Base-by-base conservation (phyloP, 495 filamentous ascomycete species). In the Rhypophila decipiens region DNA sequence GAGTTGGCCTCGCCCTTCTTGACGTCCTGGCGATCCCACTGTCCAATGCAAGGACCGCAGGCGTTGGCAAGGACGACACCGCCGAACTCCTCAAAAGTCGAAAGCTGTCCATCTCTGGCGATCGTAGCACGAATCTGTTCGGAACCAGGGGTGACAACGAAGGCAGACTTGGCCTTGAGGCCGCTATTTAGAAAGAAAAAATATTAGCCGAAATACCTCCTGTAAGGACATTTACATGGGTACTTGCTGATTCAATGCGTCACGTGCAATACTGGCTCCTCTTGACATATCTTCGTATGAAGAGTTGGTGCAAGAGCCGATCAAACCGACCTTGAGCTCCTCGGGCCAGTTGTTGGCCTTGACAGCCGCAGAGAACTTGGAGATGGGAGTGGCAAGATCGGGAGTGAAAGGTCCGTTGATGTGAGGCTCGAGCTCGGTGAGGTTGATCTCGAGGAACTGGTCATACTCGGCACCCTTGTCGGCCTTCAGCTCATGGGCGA, bases 321-420 rank as follows among this genome's bases (percentile, higher is more conserved):
- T 91, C 40, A 91, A 69, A 64, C 94, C 94, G 57, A 95, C 94
- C 79, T 96, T 96, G 57, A 98, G 74, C 68, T 97, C 91, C 68
- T 95, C 84, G 34, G 93, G 93, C 93, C 93, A 98, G 69, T 84
- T 84, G 72, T 98, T 96, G 56, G 78, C 74, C 78, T 91, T 86
- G 52, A 91, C 93, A 57, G 93, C 88, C 66, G 90, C 84, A 69
- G 88, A 88, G 73, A 96, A 97, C 76, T 96, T 86, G 69, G 90
- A 95, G 72, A 98, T 89, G 17, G 93, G 93, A 35, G 93, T 97
- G 38, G 90, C 90, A 68, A 98, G 83, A 83, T 98, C 93, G 50
- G 93, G 93, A n/a, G 93, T 98, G 82, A 98, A 98, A 45, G 93
- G 93, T 57, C 93, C 93, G 76, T 98, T 98, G 75, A 98, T 88